Evolutionary conservation across 306 rosid genomes (phyloP), one percentile per base, ranked within the genome.

Genomic region (Cajanus cajan): DNA sequence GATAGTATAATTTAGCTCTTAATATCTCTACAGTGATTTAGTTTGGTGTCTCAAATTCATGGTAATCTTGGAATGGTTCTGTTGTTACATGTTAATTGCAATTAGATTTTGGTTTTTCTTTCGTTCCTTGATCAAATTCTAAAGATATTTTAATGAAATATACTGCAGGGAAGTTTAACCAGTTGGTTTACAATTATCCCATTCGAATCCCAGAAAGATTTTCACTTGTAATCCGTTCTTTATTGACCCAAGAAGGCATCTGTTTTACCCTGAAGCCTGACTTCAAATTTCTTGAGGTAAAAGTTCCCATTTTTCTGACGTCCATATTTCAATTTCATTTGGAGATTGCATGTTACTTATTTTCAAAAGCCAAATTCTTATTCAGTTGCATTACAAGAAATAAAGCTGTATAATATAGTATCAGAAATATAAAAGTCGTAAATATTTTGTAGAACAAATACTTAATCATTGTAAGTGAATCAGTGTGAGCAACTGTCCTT

Each of bases 221-320:
- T 85, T 95, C 99, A 4, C 98, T 95, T 63, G 99, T 95, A 37
- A 95, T 93, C 44, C 95, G 98, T 48, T 95, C 99, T 61, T 86
- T 95, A 39, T 78, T 96, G 94, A 96, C 99, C 79, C 99, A 93
- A 88, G 99, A 96, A 87, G 99, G 99, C 84, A 91, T 96, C 74
- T 96, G 98, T 88, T 93, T 96, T 82, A 96, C 98, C 71, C 67
- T 96, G 83, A 76, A 90, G 82, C 99, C 89, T 16, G 91, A 93
- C 87, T 93, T 96, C 86, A 96, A 96, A 86, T 96, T 96, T 89
- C 98, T 96, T 19, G 99, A 96, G 98, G 99, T 93, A 84, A 83
- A 78, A 69, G 34, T 73, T 57, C 73, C 51, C 74, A 59, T 57
- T 13, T 80, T 80, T 79, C 55, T 39, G 62, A 55, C 54, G 40